phyloP scores from a whole-genome alignment of 179 eudicot species.

The Beta lomatogona region DNA sequence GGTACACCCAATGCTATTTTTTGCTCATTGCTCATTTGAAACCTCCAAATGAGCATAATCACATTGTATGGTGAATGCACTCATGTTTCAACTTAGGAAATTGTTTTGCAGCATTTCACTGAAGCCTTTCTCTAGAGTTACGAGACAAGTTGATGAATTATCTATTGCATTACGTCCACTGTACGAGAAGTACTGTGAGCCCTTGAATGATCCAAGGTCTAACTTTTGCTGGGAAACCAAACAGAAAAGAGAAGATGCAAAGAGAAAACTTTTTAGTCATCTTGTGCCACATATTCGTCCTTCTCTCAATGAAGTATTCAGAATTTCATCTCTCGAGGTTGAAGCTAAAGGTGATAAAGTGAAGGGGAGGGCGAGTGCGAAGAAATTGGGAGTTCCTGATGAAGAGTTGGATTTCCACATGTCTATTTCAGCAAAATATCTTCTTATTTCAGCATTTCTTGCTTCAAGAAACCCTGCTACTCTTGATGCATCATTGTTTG shows the following conservation, averaged over 20 bases:
- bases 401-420: constrained; percentile 80
- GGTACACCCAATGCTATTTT: too few relatives aligned
- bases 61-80: too few relatives aligned
- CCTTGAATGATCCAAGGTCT: constrained; percentile 49
- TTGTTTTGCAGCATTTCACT: constrained; percentile 56
- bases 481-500: constrained; percentile 91
- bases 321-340: constrained; percentile 41
- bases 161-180: constrained; percentile 56
- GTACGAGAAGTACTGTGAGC: constrained; percentile 71
- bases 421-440: constrained; percentile 88
- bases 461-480: constrained; percentile 97
- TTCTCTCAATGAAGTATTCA: constrained; percentile 60
- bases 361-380: constrained; percentile 41
- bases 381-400: constrained; percentile 43
- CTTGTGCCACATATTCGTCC: constrained; percentile 63
- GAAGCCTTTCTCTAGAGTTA: constrained; percentile 71
- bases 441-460: constrained; percentile 83
- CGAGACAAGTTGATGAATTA: constrained; percentile 71
- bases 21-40: too few relatives aligned
- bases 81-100: neutral
- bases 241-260: constrained; percentile 57
- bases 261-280: constrained; percentile 64
- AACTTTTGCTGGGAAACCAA: constrained; percentile 35
- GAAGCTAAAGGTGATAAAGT: constrained; percentile 38
- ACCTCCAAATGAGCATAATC: too few relatives aligned